Base-by-base conservation (phyloP, 1,139 yeast species). In the Diutina scorzettiae region DNA sequence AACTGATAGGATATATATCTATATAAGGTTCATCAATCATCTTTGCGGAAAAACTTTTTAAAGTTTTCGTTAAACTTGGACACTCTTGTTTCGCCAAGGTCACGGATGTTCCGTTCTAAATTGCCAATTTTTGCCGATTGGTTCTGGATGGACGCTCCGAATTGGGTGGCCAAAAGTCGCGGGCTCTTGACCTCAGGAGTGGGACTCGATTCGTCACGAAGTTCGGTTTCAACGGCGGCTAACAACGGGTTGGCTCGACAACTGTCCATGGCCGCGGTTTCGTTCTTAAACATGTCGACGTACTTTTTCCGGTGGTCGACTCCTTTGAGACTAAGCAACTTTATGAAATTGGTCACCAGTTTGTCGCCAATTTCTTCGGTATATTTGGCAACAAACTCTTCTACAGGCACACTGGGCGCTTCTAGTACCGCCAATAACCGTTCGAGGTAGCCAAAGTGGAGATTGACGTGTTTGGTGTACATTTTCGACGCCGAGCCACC, bases 291-390 rank as follows among this genome's bases (percentile, higher is more conserved):
- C 45, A 69, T 62, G 42, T 81, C 91, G 41, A 76, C 53, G 49
- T 74, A 80, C 49, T 71, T 69, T 34, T 59, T 54, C 41, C 73
- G 76, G 43, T 68, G 71, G 2, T 65, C 47, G 18, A 78, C 63
- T 5, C 81, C 80, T 57, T 83, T 84, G 47, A 84, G 64, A 28
- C 69, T 73, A 44, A 85, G 63, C 4, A 85, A 63, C 53, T 82
- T 84, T 46, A 61, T 56, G 53, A 84, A 84, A 53, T 85, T 85
- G 14, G 62, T 59, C 21, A 72, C 58, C 17, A 79, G 76, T 43
- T 67, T 68, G 57, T 85, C 95, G 3, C 81, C 81, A 47, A 85
- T 70, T 18, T 81, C 63, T 46, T 70, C 70, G 54, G 84, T 76
- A 57, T 85, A 85, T 51, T 70, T 76, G 44, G 75, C 76, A 3